Percentiles rank a stretch among this genome's conserved stretches.
phyloP scores from a whole-genome alignment of 352 stramenopile genomes.

The Globisporangium cylindrosporum region DNA sequence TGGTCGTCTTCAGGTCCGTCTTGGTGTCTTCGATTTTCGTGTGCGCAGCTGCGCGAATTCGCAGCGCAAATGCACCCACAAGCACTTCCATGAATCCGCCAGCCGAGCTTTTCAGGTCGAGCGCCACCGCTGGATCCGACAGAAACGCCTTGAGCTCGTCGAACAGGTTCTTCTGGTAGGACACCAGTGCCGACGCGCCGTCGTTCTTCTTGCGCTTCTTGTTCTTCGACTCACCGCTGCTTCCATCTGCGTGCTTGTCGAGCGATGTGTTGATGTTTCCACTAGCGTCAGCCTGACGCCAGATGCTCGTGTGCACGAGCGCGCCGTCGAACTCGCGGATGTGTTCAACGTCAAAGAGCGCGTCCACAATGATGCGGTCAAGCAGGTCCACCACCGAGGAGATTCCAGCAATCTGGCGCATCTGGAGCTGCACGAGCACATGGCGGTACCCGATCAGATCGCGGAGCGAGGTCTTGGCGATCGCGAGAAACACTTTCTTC shows the following conservation, averaged over 20 bases:
- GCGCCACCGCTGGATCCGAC: conserved; percentile 28
- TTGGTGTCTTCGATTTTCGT: conserved; percentile 75
- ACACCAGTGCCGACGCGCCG: conserved; percentile 38
- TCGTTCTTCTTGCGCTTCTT: conserved; percentile 50
- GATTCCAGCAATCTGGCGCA: conserved; percentile 15
- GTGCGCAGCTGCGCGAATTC: conserved; percentile 58
- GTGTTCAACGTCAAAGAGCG: conserved; percentile 76
- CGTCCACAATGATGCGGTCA: conserved; percentile 63
- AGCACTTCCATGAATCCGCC: conserved; percentile 66
- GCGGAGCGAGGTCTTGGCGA: conserved; percentile 74
- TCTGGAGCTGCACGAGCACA: conserved; percentile 29
- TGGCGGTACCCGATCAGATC: conserved; percentile 60
- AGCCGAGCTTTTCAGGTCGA: conserved; percentile 42
- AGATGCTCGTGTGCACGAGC: conserved; percentile 37
- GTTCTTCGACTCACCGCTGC: conserved; percentile 15
- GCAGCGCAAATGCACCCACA: conserved; percentile 46
- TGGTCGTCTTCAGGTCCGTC: conserved; percentile 66
- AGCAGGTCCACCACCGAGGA: conserved; percentile 29
- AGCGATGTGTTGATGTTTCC: neutral
- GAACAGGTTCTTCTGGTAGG: conserved; percentile 80
- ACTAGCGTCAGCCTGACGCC: conserved; percentile 17
- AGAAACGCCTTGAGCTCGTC: conserved; percentile 64
- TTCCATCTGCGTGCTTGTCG: neutral
- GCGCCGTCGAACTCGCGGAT: conserved; percentile 70
- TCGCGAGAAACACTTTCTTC: conserved; percentile 82